phyloP scores from a whole-genome alignment of 2,329 filamentous ascomycete genomes.

The Colletotrichum salicis region DNA sequence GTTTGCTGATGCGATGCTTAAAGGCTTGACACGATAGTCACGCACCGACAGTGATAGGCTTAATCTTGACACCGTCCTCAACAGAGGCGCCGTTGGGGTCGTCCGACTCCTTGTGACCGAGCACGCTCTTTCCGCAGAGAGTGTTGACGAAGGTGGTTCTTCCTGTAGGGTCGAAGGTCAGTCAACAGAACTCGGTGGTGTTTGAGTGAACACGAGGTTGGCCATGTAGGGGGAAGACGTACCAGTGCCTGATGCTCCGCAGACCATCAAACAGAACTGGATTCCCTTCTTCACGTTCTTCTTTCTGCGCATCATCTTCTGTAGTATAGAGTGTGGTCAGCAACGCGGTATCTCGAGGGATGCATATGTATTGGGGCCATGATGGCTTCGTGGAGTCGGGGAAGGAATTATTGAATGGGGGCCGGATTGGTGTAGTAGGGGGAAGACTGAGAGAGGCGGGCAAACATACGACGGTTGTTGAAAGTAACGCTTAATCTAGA shows the following conservation, averaged over 20 bases:
- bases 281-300: slow-evolving; percentile 99
- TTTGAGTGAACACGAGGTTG: slow-evolving; percentile 2
- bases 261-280: slow-evolving; percentile 99
- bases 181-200: slow-evolving; percentile 1
- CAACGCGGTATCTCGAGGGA: slow-evolving; percentile 33
- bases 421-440: slow-evolving; percentile 11
- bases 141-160: slow-evolving; percentile 99
- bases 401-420: slow-evolving; percentile 22
- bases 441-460: neutral
- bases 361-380: slow-evolving; percentile 26
- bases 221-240: slow-evolving; percentile 51
- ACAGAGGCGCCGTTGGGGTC: slow-evolving; percentile 88
- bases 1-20: neutral
- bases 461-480: slow-evolving; percentile 33
- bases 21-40: slow-evolving; percentile 16
- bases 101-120: slow-evolving; percentile 91
- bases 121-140: slow-evolving; percentile 93
- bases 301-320: slow-evolving; percentile 99
- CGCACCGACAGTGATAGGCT: slow-evolving; percentile 94
- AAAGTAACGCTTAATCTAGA: slow-evolving; percentile 20
- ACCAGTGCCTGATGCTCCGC: slow-evolving; percentile 98
- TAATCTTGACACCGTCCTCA: slow-evolving; percentile 98
- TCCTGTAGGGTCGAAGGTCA: slow-evolving; percentile 62
- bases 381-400: slow-evolving; percentile 20
- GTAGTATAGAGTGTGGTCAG: slow-evolving; percentile 43